These are phyloP conservation scores for Trichomonas vaginalis DNA, from an alignment of 208 protist species.

Conservation along the genomic window DNA sequence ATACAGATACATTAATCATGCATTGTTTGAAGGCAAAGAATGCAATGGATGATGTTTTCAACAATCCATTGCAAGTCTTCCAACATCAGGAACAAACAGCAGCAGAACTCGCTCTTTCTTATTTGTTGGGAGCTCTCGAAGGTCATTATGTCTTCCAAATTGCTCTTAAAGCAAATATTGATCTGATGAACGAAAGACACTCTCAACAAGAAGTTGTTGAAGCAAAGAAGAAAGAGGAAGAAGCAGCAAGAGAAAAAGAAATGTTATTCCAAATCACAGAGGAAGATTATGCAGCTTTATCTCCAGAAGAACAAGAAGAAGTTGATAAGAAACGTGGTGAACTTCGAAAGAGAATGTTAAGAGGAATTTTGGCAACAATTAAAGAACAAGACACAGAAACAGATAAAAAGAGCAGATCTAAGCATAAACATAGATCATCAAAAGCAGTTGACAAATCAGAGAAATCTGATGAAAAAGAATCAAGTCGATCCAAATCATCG, in stretches of 20 bases:
- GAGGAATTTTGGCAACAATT: neutral
- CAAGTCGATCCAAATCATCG: neutral
- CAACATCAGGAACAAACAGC: neutral
- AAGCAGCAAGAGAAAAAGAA: neutral
- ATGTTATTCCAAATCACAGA: constrained; percentile 6
- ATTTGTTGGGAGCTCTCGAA: neutral
- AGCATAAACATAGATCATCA: neutral
- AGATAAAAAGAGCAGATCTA: neutral
- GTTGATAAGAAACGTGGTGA: neutral
- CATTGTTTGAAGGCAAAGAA: neutral
- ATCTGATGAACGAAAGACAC: neutral
- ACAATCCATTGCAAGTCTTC: neutral
- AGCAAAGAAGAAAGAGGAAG: neutral
- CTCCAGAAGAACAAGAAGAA: neutral
- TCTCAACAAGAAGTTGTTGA: neutral
- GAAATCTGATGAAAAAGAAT: neutral
- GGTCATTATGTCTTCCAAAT: neutral
- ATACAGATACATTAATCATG: neutral
- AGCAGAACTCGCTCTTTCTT: neutral
- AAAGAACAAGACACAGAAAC: neutral
- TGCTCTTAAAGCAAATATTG: neutral
- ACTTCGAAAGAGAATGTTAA: neutral
- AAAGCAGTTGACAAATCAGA: neutral
- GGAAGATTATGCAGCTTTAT: neutral
- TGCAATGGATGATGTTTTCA: neutral